These are phyloP conservation scores for Fusarium incarnatum DNA, from an alignment of 2,329 filamentous ascomycete genomes.

Conservation along the genomic window DNA sequence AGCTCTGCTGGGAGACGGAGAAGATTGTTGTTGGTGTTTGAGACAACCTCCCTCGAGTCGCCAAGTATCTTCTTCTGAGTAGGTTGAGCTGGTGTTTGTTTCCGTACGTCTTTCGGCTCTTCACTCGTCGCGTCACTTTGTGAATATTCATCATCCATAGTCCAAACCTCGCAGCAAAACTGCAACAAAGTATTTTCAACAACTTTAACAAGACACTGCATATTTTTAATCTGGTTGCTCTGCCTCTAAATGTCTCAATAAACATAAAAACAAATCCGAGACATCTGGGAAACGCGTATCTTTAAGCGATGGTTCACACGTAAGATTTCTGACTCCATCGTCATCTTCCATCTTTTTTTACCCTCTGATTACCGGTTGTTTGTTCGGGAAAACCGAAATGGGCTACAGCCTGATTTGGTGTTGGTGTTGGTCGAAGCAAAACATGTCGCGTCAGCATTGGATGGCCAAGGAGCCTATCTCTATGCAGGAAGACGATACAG, in stretches of 20 bases:
- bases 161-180: neutral
- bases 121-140: neutral
- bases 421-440: neutral
- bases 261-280: neutral
- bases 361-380: neutral
- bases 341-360: neutral
- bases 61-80: rapidly evolving
- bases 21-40: slow-evolving; percentile 34
- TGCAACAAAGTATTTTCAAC: neutral
- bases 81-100: neutral
- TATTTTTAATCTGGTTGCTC: neutral
- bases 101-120: neutral
- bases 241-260: neutral
- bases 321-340: neutral
- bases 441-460: neutral
- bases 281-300: neutral
- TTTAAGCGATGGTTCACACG: neutral
- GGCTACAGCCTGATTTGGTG: neutral
- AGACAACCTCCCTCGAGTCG: rapidly evolving
- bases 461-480: neutral
- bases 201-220: neutral
- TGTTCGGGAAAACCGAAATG: neutral
- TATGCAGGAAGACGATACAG: neutral
- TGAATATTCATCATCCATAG: neutral
- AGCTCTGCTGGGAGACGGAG: slow-evolving; percentile 57